Conservation (phyloP, 2,329 filamentous ascomycete species). For the Leptographium wingfieldii region DNA sequence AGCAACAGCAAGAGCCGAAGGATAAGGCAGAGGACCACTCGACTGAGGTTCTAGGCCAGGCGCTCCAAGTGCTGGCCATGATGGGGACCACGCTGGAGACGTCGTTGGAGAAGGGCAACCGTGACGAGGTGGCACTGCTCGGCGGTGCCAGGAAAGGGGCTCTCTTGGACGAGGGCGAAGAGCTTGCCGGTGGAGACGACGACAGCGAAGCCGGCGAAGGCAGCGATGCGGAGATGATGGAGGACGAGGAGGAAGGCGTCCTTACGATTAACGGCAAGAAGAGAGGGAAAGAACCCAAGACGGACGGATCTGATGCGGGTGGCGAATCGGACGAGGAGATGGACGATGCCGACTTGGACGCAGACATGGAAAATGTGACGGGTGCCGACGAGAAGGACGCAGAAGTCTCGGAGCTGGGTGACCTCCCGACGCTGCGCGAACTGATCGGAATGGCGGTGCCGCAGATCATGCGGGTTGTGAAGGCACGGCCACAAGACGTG, state of each 20-base stretch:
- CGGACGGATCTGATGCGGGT: conserved; percentile 14
- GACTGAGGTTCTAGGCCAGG: conserved; percentile 36
- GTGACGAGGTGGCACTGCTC: conserved; percentile 25
- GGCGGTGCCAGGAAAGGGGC: conserved; percentile 20
- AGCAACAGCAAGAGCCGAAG: conserved; percentile 4
- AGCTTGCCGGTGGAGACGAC: conserved; percentile 22
- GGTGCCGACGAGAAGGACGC: conserved; percentile 29
- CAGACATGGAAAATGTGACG: conserved; percentile 53
- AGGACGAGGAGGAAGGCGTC: conserved; percentile 41
- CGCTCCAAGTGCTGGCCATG: conserved; percentile 50
- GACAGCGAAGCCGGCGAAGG: conserved; percentile 23
- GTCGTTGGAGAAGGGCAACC: conserved; percentile 32
- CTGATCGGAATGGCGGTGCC: conserved; percentile 33
- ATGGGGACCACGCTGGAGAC: conserved; percentile 48
- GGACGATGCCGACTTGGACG: conserved; percentile 12
- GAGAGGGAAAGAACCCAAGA: conserved; percentile 19
- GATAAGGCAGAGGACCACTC: conserved; percentile 10
- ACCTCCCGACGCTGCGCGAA: conserved; percentile 40
- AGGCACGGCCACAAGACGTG: conserved; percentile 20
- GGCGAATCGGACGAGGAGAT: conserved; percentile 16
- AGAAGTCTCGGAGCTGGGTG: conserved; percentile 32
- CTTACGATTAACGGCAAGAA: conserved; percentile 17
- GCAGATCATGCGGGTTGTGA: conserved; percentile 34
- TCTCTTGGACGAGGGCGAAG: conserved; percentile 22
- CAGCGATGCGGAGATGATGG: conserved; percentile 22